Percentiles rank a stretch among this genome's conserved stretches.
Conservation (phyloP, 2,329 filamentous ascomycete genomes). For the Bipolaris victoriae region DNA sequence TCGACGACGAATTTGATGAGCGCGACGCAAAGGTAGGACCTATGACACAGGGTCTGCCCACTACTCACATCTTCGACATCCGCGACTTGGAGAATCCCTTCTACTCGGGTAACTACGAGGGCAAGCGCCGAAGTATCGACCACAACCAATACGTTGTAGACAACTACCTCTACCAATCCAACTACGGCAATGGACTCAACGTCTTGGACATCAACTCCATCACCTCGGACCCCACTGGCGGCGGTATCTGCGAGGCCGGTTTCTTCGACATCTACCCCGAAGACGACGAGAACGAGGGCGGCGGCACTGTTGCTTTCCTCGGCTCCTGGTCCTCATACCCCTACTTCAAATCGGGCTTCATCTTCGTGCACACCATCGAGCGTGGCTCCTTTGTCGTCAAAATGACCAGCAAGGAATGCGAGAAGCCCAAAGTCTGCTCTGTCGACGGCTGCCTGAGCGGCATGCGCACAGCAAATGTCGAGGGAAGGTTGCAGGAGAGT, state of each 20-base stretch:
- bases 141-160: slow-evolving; percentile 54
- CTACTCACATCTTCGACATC: slow-evolving; percentile 45
- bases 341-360: slow-evolving; percentile 41
- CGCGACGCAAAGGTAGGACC: slow-evolving; percentile 36
- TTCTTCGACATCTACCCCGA: slow-evolving; percentile 52
- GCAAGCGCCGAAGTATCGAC: slow-evolving; percentile 45
- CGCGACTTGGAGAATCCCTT: slow-evolving; percentile 37
- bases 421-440: slow-evolving; percentile 30
- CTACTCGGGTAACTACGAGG: slow-evolving; percentile 50
- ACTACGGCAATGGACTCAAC: slow-evolving; percentile 49
- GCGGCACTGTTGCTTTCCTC: slow-evolving; percentile 48
- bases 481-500: slow-evolving; percentile 25
- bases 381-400: slow-evolving; percentile 44
- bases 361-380: slow-evolving; percentile 48
- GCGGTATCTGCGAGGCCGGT: slow-evolving; percentile 47
- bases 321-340: slow-evolving; percentile 51
- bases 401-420: slow-evolving; percentile 31
- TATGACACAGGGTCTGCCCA: slow-evolving; percentile 37
- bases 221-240: slow-evolving; percentile 44
- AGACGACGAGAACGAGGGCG: slow-evolving; percentile 45
- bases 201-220: slow-evolving; percentile 48
- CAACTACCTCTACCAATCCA: slow-evolving; percentile 48
- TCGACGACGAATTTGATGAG: slow-evolving; percentile 44
- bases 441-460: slow-evolving; percentile 25
- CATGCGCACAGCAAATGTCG: slow-evolving; percentile 29